These are phyloP conservation scores for Xylariaceae sp. DNA, from an alignment of 2,329 filamentous ascomycete species.

Conservation along the genomic window DNA sequence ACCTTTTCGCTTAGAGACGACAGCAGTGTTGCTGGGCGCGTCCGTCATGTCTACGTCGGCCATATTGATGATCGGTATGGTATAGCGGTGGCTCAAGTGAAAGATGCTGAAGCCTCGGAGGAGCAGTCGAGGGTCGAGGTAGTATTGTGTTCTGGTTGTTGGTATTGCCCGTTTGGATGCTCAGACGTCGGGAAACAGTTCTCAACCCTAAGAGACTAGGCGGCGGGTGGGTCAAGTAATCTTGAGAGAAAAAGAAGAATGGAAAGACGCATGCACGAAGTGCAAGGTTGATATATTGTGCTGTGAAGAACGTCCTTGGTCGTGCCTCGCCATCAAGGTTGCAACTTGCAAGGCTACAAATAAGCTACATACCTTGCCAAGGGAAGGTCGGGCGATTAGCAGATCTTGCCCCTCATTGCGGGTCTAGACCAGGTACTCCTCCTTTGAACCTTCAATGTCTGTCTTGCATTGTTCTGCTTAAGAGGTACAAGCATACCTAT, in stretches of 20 bases:
- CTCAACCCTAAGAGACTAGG: background rate
- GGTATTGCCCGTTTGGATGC: slow-evolving; percentile 6
- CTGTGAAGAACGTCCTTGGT: background rate
- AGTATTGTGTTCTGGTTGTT: background rate
- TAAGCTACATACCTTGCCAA: no score
- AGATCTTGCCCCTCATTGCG: slow-evolving; percentile 3
- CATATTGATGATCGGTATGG: slow-evolving; percentile 60
- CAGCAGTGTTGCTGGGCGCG: slow-evolving; percentile 63
- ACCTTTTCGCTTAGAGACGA: slow-evolving; percentile 57
- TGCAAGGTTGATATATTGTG: background rate
- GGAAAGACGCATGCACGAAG: background rate
- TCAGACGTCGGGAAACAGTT: background rate
- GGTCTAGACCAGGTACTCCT: no score
- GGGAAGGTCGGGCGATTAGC: no score
- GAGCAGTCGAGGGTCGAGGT: background rate
- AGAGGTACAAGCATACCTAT: no score
- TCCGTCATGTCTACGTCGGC: slow-evolving; percentile 98
- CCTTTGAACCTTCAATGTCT: no score
- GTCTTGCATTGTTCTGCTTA: no score
- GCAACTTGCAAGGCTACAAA: background rate
- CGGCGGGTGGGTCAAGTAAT: background rate
- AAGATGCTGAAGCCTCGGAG: background rate
- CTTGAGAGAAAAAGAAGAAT: background rate
- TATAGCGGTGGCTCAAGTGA: background rate
- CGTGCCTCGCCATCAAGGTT: slow-evolving; percentile 16